Base-by-base conservation (phyloP, 1,284 basidiomycete genomes). In the Inonotus hispidus region DNA sequence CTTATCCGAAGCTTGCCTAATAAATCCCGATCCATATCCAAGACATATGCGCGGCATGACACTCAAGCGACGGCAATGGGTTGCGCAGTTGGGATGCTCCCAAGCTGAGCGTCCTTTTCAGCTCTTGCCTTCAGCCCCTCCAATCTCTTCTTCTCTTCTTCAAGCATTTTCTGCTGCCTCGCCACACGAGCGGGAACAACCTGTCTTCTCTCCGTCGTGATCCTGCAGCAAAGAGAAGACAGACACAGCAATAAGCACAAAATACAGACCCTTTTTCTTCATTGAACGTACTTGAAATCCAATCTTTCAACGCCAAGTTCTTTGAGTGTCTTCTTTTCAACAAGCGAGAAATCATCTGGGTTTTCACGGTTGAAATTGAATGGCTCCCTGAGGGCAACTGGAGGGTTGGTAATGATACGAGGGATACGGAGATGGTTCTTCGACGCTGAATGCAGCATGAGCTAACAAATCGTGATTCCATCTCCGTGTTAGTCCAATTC, bases 401-500 rank as follows among this genome's bases (percentile, higher is more conserved):
- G 82, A 58, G 83, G 84, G 66, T 85, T 85, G 45, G 82, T 84
- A 67, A 85, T 85, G 60, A 85, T 73, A 57, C 83, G 74, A 43
- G 79, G 80, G 16, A 76, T 68, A 21, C 83, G 78, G 38, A 78
- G 70, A 63, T 79, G 74, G 69, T 87, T 87, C 71, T 79, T 82
- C 45, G 80, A 80, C n/a, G 84, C 83, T 10, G 82, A 80, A 66
- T 85, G 83, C 60, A 83, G 71, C 82, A 84, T 85, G 62, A 86
- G 71, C 47, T 65, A 59, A 10, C n/a, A 3, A 43, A 56, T 38
- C 8, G 29, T 21, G 11, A 49, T 2, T 21, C n/a, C 16, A 47
- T 47, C 10, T n/a, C 21, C 23, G 23, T 29, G 14, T 45, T 19
- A 25, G 43, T 27, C 11, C 1, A 8, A 13, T 21, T 11, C 35